phyloP scores from a whole-genome alignment of 306 rosid species.

The Sophora flavescens region DNA sequence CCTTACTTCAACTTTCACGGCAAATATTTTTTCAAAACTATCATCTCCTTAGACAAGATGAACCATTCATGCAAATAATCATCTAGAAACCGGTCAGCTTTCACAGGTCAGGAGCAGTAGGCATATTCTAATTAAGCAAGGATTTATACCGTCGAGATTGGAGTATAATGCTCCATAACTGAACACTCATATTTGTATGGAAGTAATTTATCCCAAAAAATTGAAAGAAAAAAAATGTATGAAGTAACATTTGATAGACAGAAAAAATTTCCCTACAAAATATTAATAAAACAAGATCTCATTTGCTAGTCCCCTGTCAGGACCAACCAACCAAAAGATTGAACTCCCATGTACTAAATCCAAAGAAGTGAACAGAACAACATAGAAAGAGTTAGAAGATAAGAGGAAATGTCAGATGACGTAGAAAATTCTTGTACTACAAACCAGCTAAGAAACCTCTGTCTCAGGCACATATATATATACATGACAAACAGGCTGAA shows the following conservation, averaged over 20 bases:
- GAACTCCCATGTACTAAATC: constrained; percentile 45
- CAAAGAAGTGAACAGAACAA: constrained; percentile 43
- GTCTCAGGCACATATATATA: constrained; percentile 72
- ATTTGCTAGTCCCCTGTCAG: constrained; percentile 15
- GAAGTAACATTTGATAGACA: constrained; percentile 3
- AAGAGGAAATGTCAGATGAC: constrained; percentile 55
- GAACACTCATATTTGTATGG: background rate
- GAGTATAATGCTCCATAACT: background rate
- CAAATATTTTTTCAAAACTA: constrained; percentile 6
- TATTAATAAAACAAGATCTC: constrained; percentile 21
- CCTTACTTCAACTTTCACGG: background rate
- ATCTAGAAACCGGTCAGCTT: constrained; percentile 17
- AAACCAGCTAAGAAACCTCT: constrained; percentile 68
- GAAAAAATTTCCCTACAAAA: constrained; percentile 24
- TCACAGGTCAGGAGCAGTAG: constrained; percentile 2
- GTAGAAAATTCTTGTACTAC: constrained; percentile 60
- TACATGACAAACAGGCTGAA: constrained; percentile 68
- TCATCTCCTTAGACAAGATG: background rate
- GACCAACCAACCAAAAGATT: constrained; percentile 47
- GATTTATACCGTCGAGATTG: background rate
- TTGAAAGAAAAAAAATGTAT: background rate
- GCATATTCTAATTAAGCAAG: background rate
- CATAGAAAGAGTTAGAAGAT: constrained; percentile 39
- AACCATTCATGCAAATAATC: background rate
- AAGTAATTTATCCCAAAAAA: background rate